Evolutionary conservation across 2,329 filamentous ascomycete species (phyloP).

Genomic region (Penicillium brasilianum): DNA sequence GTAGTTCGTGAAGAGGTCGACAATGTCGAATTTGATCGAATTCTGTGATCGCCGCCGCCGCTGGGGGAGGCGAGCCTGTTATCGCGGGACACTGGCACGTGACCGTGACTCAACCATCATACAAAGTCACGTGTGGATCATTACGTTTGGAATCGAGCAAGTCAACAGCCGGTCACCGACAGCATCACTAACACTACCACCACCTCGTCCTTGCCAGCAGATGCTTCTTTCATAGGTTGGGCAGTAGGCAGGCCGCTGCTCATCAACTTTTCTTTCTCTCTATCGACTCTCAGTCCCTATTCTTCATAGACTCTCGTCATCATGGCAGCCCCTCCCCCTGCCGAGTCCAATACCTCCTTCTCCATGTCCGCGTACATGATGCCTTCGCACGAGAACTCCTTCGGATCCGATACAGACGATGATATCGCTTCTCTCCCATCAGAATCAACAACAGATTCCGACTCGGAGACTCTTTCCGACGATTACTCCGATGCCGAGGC

Average conservation of each 20-base stretch:
- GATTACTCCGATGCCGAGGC: slow-evolving; percentile 81
- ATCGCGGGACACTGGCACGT: slow-evolving; percentile 30
- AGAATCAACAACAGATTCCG: slow-evolving; percentile 45
- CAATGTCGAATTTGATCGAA: slow-evolving; percentile 28
- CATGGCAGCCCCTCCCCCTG: slow-evolving; percentile 39
- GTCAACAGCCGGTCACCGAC: slow-evolving; percentile 8
- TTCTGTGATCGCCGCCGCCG: slow-evolving; percentile 25
- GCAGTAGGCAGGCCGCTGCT: slow-evolving; percentile 47
- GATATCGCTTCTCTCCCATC: slow-evolving; percentile 52
- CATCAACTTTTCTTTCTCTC: slow-evolving; percentile 20
- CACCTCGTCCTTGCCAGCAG: slow-evolving; percentile 1
- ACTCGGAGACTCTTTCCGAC: slow-evolving; percentile 54
- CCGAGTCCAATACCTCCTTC: slow-evolving; percentile 42
- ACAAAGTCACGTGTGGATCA: slow-evolving; percentile 6
- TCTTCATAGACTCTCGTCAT: slow-evolving; percentile 12
- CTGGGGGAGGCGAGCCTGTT: slow-evolving; percentile 28
- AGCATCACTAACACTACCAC: background rate
- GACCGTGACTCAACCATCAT: slow-evolving; percentile 23
- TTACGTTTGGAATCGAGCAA: slow-evolving; percentile 10
- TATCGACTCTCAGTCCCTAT: background rate
- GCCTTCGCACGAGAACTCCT: slow-evolving; percentile 37
- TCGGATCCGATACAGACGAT: slow-evolving; percentile 40
- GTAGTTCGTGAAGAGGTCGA: slow-evolving; percentile 14
- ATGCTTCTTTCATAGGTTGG: slow-evolving; percentile 32
- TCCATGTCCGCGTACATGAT: slow-evolving; percentile 49